Base-by-base conservation (phyloP, 331 rosid species). In the Phaseolus coccineus region DNA sequence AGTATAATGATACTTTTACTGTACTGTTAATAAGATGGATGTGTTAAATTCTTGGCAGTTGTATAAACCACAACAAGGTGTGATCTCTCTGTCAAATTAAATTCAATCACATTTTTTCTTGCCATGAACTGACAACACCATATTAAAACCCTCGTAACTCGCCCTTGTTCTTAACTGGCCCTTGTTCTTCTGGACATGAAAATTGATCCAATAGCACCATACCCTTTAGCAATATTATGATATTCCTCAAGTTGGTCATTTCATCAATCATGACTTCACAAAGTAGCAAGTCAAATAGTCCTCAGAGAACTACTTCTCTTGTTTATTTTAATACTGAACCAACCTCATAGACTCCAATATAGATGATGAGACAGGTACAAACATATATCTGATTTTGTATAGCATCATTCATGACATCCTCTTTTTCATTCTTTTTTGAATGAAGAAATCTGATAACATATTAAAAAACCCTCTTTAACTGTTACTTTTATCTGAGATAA, bases 261-360 rank as follows among this genome's bases (percentile, higher is more conserved):
- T 42, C 44, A 37, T 59, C 71, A 61, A 24, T 46, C 71, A 71
- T 61, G 83, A 71, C 77, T 9, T 61, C 1, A 80, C 47, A 48
- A 62, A 71, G 35, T 48, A 35, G 27, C 70, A 74, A 57, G 27
- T 57, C 39, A 48, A 75, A 61, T 57, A 4, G 31, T 28, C 71
- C 46, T 27, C 8, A 27, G 51, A 57, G 5, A 58, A 57, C 61
- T 56, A 57, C 59, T 4, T 56, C 69, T 77, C 46, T 46, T 37
- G 24, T 2, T 5, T 27, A 5, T 10, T 74, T 57, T 61, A 44
- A 76, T 31, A 2, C 8, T 12, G 8, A 39, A 37, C 44, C 61
- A 72, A 52, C 44, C 73, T 63, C 14, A n/a, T 31, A 63, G 16
- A 52, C 22, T 15, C 42, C 51, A 65, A 52, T 24, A 47, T 77